Evolutionary conservation across 257 asterid species (phyloP).

Genomic region (Fraxinus cuspidata): DNA sequence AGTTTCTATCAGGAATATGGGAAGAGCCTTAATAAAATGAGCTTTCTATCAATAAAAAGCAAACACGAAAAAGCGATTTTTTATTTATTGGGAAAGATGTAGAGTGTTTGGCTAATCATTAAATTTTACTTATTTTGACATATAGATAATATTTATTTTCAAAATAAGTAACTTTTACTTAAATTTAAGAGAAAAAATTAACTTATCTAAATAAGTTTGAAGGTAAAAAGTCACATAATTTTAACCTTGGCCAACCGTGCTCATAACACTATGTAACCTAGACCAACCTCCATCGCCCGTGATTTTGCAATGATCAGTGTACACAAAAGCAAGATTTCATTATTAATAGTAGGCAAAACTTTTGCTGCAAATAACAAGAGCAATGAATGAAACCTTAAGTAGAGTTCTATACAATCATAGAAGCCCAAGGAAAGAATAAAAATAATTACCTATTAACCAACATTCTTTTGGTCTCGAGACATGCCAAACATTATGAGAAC

Average conservation of each 20-base stretch:
- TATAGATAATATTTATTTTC: neutral
- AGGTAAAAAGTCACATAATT: too few relatives aligned
- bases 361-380: slow-evolving; percentile 26
- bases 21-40: slow-evolving; percentile 35
- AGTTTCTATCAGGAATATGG: slow-evolving; percentile 38
- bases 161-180: neutral
- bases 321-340: slow-evolving; percentile 41
- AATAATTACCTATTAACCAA: slow-evolving; percentile 23
- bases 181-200: too few relatives aligned
- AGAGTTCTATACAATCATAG: neutral
- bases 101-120: too few relatives aligned
- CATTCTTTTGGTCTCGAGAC: slow-evolving; percentile 37
- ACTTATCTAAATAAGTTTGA: too few relatives aligned
- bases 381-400: neutral
- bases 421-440: too few relatives aligned
- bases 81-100: neutral
- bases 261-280: neutral
- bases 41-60: neutral
- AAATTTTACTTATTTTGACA: too few relatives aligned
- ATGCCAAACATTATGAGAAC: slow-evolving; percentile 42
- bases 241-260: too few relatives aligned
- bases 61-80: neutral
- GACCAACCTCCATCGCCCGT: slow-evolving; percentile 39
- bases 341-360: slow-evolving; percentile 38
- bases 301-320: slow-evolving; percentile 44